Percentiles rank a stretch among this genome's conserved stretches.
These are phyloP conservation scores for Skeletonema marinoi DNA, from an alignment of 108 stramenopile genomes.

Conservation along the genomic window DNA sequence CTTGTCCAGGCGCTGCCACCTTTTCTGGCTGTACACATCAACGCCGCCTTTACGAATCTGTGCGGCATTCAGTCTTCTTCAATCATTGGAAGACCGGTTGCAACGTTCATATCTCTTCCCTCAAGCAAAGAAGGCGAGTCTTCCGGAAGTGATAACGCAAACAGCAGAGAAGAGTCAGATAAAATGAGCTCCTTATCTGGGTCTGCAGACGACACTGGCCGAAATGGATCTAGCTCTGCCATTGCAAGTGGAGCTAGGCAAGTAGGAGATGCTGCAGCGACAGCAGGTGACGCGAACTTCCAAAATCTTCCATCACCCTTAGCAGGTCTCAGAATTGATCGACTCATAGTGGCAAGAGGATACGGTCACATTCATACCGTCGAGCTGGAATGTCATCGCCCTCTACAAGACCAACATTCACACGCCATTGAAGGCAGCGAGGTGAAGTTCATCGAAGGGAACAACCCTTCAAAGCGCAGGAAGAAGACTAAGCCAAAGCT, in stretches of 20 bases:
- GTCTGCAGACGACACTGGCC: constrained; percentile 38
- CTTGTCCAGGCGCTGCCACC: constrained; percentile 58
- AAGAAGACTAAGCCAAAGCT: constrained; percentile 45
- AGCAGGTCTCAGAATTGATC: constrained; percentile 41
- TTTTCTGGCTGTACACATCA: constrained; percentile 63
- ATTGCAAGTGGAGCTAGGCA: not conserved
- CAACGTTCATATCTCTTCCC: constrained; percentile 42
- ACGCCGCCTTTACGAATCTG: constrained; percentile 72
- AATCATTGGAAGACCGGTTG: constrained; percentile 62
- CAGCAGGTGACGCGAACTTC: not conserved
- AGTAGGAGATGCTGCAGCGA: not conserved
- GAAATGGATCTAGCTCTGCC: constrained; percentile 22
- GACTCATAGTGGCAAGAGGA: constrained; percentile 64
- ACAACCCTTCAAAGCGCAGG: constrained; percentile 39
- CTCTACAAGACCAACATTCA: constrained; percentile 19
- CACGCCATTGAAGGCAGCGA: constrained; percentile 32
- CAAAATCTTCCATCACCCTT: constrained; percentile 6
- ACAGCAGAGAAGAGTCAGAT: constrained; percentile 18
- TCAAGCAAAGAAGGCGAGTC: constrained; percentile 19
- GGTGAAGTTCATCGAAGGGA: constrained; percentile 12
- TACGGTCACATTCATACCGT: constrained; percentile 51
- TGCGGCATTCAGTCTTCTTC: constrained; percentile 65
- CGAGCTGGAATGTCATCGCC: constrained; percentile 27
- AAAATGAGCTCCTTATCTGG: constrained; percentile 37
- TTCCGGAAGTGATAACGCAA: constrained; percentile 24